phyloP scores from a whole-genome alignment of 208 protist species.

The Trichomonas gallinae region DNA sequence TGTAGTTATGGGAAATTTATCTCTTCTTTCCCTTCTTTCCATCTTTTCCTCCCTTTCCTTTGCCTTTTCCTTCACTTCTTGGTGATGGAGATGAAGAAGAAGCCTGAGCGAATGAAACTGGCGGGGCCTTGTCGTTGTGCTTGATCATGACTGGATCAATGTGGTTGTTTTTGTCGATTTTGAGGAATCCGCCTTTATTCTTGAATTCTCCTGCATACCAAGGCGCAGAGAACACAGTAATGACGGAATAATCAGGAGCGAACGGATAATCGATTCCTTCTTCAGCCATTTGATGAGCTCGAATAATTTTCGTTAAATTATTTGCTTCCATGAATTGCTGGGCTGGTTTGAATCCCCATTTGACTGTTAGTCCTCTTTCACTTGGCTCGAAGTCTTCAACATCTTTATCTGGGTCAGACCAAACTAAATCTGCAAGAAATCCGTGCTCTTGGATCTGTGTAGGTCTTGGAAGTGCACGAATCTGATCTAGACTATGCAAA shows the following conservation, averaged over 20 bases:
- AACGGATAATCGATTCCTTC: not conserved
- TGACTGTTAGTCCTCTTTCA: not conserved
- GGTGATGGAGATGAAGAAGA: not conserved
- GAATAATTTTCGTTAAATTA: not conserved
- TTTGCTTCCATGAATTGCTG: not conserved
- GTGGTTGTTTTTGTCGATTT: not conserved
- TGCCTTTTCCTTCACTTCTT: not conserved
- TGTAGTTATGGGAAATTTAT: too few species aligned
- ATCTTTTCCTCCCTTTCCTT: not conserved
- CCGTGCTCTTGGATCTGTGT: not conserved
- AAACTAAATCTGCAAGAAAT: not conserved
- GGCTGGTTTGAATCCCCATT: not conserved
- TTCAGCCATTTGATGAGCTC: not conserved
- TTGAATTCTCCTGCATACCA: constrained; percentile 13
- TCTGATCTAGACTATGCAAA: not conserved
- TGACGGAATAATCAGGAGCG: not conserved
- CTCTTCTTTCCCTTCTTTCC: not conserved
- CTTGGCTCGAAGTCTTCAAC: not conserved
- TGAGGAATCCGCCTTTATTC: not conserved
- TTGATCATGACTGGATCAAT: not conserved
- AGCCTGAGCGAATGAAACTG: not conserved
- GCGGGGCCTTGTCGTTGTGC: not conserved
- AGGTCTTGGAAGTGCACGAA: not conserved
- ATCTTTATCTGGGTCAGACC: not conserved
- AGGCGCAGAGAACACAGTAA: constrained; percentile 10